Base-by-base conservation (phyloP, 2,329 filamentous ascomycete genomes). In the Penicillium freii region DNA sequence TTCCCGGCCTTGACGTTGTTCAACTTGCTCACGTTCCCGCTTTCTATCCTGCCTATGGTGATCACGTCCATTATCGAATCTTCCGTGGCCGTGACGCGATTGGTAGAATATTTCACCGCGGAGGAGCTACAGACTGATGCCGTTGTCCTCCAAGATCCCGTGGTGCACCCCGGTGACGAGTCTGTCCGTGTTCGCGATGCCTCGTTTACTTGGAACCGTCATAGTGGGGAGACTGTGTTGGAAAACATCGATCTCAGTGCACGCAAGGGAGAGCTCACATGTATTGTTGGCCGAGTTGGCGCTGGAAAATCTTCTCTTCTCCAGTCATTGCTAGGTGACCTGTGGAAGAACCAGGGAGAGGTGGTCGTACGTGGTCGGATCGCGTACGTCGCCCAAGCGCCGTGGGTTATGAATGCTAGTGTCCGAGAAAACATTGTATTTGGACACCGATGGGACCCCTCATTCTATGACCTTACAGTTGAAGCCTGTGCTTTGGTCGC, bases 401-500 rank as follows among this genome's bases (percentile, higher is more conserved):
- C 92, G 21, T 99, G 95, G 94, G 90, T 99, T 51, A 93, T 97
- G 87, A 99, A 99, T 71, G 94, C 94, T 9, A 96, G 90, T 31
- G 92, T 99, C 56, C 91, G 92, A 67, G 94, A 99, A 71, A 99
- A 99, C 71, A 96, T 99, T 66, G 82, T 97, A 5, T 99, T 99
- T 70, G 94, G 94, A 1, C 92, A 99, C 76, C 87, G 91, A 46
- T 97, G 90, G 81, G 93, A 99, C 74, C 87, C 92, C 5, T 84
- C 88, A 31, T 99, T 99, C 75, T 99, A 99, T 76, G 91, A 97
- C 55, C 87, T 90, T 69, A 97, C 93, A 0, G 82, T 99, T 50
- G 87, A 91, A 71, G 93, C 94, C 40, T 99, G 95, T 73, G 94
- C 94, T 45, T 81, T 99, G 34, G 71, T 88, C 6, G 92, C 97